Evolutionary conservation across 495 filamentous ascomycete species (phyloP), one percentile per base, ranked within the genome.

Genomic region (Margaritispora aquatica): DNA sequence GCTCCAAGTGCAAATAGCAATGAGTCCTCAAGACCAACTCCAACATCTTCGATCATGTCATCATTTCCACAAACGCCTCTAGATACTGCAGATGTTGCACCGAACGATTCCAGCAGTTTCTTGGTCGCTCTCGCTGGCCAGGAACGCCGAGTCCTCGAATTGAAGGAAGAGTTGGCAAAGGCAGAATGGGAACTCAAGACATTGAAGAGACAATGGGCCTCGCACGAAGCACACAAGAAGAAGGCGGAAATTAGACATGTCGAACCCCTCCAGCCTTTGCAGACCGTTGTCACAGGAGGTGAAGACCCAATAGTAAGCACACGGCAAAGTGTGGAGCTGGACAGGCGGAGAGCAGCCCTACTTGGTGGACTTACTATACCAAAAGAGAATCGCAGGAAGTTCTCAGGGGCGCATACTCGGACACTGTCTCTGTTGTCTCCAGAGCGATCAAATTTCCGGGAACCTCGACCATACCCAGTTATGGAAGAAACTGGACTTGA

Each of bases 71-170:
- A 72, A 20, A 83, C 75, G 23, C 76, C 74, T 2, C 61, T 74
- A n/a, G 75, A 79, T 23, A 70, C 69, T 1, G 61, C 68, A 1
- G 31, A 59, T 17, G 50, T 70, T 15, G 81, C 80, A 10, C 85
- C 88, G 0, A 76, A 75, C 41, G 90, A 95, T 63, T 75, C 88
- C 23, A 86, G 78, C 64, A 80, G 84, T n/a, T 87, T 96, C 61
- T 83, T 98, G 41, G 89, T 89, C 34, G 88, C 90, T 29, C 85
- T 97, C 56, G 94, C 94, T 15, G 87, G 90, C 4, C 92, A 97
- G 71, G 94, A 98, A 69, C 84, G 94, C n/a, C 84, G 83, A 53
- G 93, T 98, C 5, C 74, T 98, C 44, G 94, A 97, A 75, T 77
- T 97, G 27, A 86, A 85, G 51, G 94, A 97, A 70, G 94, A 97